These are phyloP conservation scores for Huntiella omanensis DNA, from an alignment of 2,329 filamentous ascomycete genomes.

Conservation along the genomic window DNA sequence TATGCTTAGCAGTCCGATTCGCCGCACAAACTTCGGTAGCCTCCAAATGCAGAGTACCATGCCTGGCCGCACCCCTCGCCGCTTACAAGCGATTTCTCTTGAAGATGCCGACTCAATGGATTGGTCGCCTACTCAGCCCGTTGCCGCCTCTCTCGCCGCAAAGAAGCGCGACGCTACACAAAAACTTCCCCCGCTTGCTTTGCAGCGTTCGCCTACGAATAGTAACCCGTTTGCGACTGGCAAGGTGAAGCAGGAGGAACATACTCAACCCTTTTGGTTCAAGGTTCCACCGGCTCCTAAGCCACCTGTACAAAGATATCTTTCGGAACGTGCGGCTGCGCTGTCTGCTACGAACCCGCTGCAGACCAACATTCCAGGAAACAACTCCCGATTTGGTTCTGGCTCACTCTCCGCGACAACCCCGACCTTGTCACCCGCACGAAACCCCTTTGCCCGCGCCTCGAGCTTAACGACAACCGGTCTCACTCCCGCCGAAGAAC, in stretches of 20 bases:
- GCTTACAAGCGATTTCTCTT: conserved; percentile 13
- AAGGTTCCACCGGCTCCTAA: conserved; percentile 45
- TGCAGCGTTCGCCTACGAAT: background rate
- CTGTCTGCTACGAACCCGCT: conserved; percentile 2
- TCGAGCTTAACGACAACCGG: background rate
- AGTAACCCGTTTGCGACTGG: conserved; percentile 8
- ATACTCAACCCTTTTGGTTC: conserved; percentile 35
- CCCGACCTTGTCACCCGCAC: conserved; percentile 1
- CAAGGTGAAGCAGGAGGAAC: background rate
- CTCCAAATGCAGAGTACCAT: background rate
- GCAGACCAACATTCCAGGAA: background rate
- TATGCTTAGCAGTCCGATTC: conserved; percentile 1
- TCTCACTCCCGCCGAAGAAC: background rate
- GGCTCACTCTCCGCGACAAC: background rate
- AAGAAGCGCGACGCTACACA: conserved; percentile 23
- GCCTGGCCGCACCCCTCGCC: conserved; percentile 3
- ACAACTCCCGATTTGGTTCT: background rate
- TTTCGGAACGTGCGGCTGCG: conserved; percentile 9
- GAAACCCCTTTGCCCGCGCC: conserved; percentile 1
- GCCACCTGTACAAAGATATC: conserved; percentile 21
- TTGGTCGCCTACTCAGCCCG: conserved; percentile 38
- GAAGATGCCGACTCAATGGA: conserved; percentile 46
- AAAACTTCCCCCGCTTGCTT: conserved; percentile 13
- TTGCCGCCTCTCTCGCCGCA: too few species aligned
- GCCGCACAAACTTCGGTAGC: conserved; percentile 1